Evolutionary conservation across 164 flowering plant genomes (phyloP), one percentile per base, ranked within the genome.

Genomic region (Aristolochia fimbriata): DNA sequence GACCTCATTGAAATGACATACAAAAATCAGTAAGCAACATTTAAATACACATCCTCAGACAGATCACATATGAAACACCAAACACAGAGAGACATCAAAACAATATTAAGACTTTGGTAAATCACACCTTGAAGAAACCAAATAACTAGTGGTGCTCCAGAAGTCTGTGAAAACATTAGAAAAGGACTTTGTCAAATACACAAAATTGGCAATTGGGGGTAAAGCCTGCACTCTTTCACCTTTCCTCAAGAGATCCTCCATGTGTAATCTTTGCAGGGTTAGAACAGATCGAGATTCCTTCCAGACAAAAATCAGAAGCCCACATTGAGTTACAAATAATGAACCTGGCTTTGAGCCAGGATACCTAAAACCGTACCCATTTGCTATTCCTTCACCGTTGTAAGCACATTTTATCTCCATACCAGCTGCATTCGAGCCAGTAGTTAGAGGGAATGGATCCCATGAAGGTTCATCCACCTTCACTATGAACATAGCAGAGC

Each of bases 331-430:
- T n/a, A 80, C 87, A 76, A 75, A 92, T 45, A 88, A 81, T 10
- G 96, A 79, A 63, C 98, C 98, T 37, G 98, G 98, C 66, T 88
- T 88, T 16, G 91, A 76, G n/a, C 96, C 96, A 60, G 98, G 98
- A 64, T 92, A 92, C 70, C 96, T 79, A 60, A 92, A 92, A 30
- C 98, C 95, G 77, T 88, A 88, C 6, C 98, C 98, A 72, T 81
- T 85, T 37, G 98, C 93, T 68, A 88, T 92, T 25, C 98, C 98
- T 68, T 92, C 95, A 49, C 96, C 98, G 25, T n/a, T 21, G 61
- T 78, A 92, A 63, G 85, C 81, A 67, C 76, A 62, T 63, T 70
- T 68, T n/a, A 88, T 70, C 60, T 61, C 78, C 62, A 82, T 70
- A 30, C 59, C 20, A 56, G 20, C 59, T 30, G 78, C 72, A 58